A percentile compares a stretch with the other conserved stretches of the same genome.
Conservation (phyloP, 805 yeast species). For the Torulaspora franciscae region DNA sequence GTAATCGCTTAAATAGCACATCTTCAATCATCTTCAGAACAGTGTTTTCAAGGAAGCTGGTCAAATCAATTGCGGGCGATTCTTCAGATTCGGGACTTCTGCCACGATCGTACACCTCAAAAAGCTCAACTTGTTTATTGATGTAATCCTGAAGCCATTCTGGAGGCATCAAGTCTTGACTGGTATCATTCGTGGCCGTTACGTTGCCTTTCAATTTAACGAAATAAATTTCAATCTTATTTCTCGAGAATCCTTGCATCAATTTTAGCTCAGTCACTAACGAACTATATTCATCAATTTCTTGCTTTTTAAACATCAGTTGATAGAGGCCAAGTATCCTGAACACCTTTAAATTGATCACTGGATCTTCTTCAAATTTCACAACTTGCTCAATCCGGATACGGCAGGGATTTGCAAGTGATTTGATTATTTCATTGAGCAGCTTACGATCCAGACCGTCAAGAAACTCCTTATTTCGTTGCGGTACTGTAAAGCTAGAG, state of each 20-base stretch:
- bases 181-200: conserved; percentile 34
- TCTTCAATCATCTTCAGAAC: conserved; percentile 40
- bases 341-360: conserved; percentile 52
- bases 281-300: conserved; percentile 23
- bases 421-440: conserved; percentile 31
- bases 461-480: conserved; percentile 26
- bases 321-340: conserved; percentile 63
- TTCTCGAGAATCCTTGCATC: conserved; percentile 19
- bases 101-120: conserved; percentile 50
- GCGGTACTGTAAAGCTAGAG: conserved; percentile 17
- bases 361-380: conserved; percentile 56
- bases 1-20: conserved; percentile 28
- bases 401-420: conserved; percentile 47
- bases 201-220: conserved; percentile 27
- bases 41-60: conserved; percentile 39
- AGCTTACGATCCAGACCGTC: conserved; percentile 28
- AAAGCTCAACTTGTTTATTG: conserved; percentile 44
- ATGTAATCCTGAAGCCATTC: conserved; percentile 72
- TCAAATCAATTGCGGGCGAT: conserved; percentile 36
- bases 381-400: conserved; percentile 65
- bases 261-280: conserved; percentile 21
- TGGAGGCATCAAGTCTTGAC: conserved; percentile 67
- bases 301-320: conserved; percentile 55
- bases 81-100: conserved; percentile 30
- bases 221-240: conserved; percentile 22